Conservation (phyloP, 2,329 filamentous ascomycete genomes). For the Apiospora saccharicola region DNA sequence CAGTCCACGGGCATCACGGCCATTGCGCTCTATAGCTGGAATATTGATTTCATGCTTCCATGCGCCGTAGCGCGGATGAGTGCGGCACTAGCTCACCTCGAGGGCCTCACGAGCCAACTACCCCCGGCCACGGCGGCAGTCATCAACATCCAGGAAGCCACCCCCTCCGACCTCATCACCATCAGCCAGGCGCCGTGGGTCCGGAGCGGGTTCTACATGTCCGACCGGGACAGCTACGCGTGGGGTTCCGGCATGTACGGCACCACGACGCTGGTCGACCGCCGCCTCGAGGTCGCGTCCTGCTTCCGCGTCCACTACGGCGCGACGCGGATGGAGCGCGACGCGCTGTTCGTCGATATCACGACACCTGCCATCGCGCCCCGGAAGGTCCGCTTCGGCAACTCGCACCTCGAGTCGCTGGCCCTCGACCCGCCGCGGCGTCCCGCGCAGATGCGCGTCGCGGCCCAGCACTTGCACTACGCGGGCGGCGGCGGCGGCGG, state of each 20-base stretch:
- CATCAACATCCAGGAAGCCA: constrained; percentile 61
- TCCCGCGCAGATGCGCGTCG: constrained; percentile 35
- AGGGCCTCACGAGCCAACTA: constrained; percentile 27
- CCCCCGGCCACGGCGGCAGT: constrained; percentile 42
- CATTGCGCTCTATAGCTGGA: constrained; percentile 42
- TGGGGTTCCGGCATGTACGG: constrained; percentile 57
- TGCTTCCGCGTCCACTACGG: constrained; percentile 59
- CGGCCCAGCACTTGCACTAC: constrained; percentile 32
- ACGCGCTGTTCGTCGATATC: constrained; percentile 61
- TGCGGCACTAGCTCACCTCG: constrained; percentile 37
- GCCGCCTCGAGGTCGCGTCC: constrained; percentile 45
- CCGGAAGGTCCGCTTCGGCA: constrained; percentile 36
- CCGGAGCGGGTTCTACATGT: constrained; percentile 52
- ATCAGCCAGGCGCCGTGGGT: constrained; percentile 55
- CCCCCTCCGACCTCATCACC: constrained; percentile 50
- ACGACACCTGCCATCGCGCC: constrained; percentile 38
- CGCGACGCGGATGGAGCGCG: constrained; percentile 54
- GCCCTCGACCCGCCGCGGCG: constrained; percentile 35
- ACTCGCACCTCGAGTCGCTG: constrained; percentile 42
- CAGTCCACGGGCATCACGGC: constrained; percentile 27
- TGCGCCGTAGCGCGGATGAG: constrained; percentile 37
- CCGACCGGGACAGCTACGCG: constrained; percentile 48
- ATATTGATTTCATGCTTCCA: constrained; percentile 45
- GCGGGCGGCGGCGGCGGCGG: not conserved
- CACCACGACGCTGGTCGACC: constrained; percentile 58